Conservation (phyloP, 163 green algal genomes). For the Dunaliella salina region DNA sequence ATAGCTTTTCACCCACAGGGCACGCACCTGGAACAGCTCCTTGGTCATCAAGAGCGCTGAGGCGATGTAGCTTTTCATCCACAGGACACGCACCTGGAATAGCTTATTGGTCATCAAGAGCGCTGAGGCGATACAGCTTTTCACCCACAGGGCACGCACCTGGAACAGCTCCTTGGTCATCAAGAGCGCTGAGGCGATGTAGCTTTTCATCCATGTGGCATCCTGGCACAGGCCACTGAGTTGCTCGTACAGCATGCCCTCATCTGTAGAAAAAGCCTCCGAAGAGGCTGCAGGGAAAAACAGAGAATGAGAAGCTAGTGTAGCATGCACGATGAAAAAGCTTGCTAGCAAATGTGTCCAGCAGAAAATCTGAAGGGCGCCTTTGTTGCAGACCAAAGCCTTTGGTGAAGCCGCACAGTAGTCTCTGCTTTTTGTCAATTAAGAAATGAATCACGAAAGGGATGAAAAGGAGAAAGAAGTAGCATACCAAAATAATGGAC, state of each 20-base stretch:
- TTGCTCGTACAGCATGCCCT: conserved; percentile 31
- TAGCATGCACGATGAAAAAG: too few relatives aligned
- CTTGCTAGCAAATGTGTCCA: too few relatives aligned
- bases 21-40: not conserved
- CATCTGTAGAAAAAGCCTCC: conserved; percentile 23
- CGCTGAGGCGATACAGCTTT: not conserved
- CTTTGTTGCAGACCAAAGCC: too few relatives aligned
- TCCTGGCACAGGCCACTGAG: conserved; percentile 40
- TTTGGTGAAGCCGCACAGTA: too few relatives aligned
- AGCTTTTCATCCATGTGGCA: conserved; percentile 49
- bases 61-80: too few relatives aligned
- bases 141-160: conserved; percentile 18
- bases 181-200: conserved; percentile 36
- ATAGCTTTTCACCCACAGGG: conserved; percentile 6
- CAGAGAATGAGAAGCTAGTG: too few relatives aligned
- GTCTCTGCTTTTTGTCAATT: too few relatives aligned
- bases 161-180: conserved; percentile 43
- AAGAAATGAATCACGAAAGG: too few relatives aligned
- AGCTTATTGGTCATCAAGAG: conserved; percentile 31
- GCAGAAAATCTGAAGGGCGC: too few relatives aligned
- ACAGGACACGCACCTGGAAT: conserved; percentile 21
- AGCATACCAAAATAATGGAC: too few relatives aligned
- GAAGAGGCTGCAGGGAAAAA: conserved; percentile 21
- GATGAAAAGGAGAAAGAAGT: too few relatives aligned
- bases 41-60: not conserved